Conservation (phyloP, 805 yeast genomes). For the Middelhovenomyces tepae region DNA sequence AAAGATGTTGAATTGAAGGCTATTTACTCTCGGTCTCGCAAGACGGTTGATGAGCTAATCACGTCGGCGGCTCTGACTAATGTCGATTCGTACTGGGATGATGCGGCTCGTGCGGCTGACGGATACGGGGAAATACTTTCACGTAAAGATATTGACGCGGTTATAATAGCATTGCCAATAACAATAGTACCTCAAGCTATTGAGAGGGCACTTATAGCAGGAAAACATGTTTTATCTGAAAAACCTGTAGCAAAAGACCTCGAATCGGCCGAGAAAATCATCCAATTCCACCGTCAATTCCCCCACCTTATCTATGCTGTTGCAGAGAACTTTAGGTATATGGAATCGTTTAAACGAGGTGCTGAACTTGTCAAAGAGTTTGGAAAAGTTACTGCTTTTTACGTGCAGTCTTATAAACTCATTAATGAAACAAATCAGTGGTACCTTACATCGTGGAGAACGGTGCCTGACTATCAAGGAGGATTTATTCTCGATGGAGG, state of each 20-base stretch:
- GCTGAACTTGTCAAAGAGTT: conserved; percentile 4
- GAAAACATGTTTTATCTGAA: conserved; percentile 24
- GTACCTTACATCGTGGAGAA: conserved; percentile 18
- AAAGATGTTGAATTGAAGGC: no score
- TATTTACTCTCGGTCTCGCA: not conserved
- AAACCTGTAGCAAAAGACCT: conserved; percentile 21
- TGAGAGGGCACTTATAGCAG: conserved; percentile 16
- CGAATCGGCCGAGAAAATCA: conserved; percentile 12
- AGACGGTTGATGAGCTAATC: not conserved
- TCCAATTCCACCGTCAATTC: conserved; percentile 11
- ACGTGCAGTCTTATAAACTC: conserved; percentile 7
- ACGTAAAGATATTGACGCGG: conserved; percentile 20
- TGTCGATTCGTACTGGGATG: conserved; percentile 17
- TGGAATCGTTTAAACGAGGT: conserved; percentile 13
- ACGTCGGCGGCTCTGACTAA: no score
- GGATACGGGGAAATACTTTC: conserved; percentile 15
- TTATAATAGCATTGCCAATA: conserved; percentile 21
- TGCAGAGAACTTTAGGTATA: conserved; percentile 18
- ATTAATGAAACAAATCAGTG: conserved; percentile 14
- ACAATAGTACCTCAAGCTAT: conserved; percentile 18
- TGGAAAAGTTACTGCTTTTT: conserved; percentile 14
- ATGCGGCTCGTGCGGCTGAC: conserved; percentile 11
- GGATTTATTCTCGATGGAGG: conserved; percentile 22
- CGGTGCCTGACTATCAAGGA: conserved; percentile 20
- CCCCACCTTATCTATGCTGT: conserved; percentile 8